Conservation (phyloP, 176 grass and related monocot genomes). For the Musa schizocarpa region DNA sequence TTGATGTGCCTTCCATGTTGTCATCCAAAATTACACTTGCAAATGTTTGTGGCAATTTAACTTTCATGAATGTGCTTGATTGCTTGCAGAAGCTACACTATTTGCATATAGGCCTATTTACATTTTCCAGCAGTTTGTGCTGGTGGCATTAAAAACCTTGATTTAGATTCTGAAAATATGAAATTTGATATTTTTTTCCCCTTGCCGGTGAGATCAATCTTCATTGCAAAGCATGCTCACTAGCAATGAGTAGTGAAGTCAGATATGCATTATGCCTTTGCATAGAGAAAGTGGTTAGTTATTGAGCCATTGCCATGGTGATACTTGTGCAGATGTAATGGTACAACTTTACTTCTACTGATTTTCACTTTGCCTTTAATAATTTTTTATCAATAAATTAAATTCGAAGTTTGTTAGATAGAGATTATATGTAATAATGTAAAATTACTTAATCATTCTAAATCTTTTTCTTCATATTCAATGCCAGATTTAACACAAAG, state of each 20-base stretch:
- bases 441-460: not conserved
- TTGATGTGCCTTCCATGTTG: too few species aligned
- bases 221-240: not conserved
- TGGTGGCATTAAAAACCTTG: too few species aligned
- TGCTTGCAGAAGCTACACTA: too few species aligned
- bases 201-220: too few species aligned
- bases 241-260: not conserved
- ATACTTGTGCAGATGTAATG: not conserved
- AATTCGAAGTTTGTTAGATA: not conserved
- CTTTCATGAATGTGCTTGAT: too few species aligned
- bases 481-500: slow-evolving; percentile 51
- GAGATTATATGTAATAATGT: not conserved
- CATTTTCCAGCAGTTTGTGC: too few species aligned
- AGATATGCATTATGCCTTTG: not conserved
- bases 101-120: too few species aligned
- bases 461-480: not conserved
- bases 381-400: not conserved
- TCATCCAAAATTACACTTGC: too few species aligned
- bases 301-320: not conserved
- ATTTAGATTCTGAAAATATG: too few species aligned
- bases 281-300: not conserved
- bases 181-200: too few species aligned
- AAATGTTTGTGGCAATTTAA: too few species aligned
- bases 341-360: not conserved
- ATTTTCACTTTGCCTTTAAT: too few species aligned